A percentile compares a stretch with the other conserved stretches of the same genome.
These are phyloP conservation scores for Coniophora puteana DNA, from an alignment of 1,284 basidiomycete species.

Conservation along the genomic window DNA sequence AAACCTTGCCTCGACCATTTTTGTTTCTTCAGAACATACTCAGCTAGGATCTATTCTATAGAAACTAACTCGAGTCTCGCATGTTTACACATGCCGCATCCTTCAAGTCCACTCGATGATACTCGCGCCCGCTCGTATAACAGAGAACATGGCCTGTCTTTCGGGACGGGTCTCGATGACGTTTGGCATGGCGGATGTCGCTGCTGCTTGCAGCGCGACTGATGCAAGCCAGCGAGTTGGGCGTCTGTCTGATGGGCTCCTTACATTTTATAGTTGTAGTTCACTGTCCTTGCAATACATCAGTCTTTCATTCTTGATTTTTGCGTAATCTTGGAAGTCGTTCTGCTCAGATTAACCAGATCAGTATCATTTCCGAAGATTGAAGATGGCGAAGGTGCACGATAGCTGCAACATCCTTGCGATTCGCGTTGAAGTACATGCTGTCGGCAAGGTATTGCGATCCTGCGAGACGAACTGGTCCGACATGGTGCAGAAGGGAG, in stretches of 20 bases:
- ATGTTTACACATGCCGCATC: conserved; percentile 82
- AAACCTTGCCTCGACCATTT: conserved; percentile 10
- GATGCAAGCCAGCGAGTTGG: conserved; percentile 53
- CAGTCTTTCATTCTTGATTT: too few species aligned
- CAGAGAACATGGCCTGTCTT: conserved; percentile 64
- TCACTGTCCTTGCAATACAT: too few species aligned
- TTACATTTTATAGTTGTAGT: too few species aligned
- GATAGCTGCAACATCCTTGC: too few species aligned
- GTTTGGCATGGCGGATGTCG: conserved; percentile 49
- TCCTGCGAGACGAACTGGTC: too few species aligned
- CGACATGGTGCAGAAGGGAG: too few species aligned
- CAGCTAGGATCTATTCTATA: conserved; percentile 87
- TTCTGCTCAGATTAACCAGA: too few species aligned
- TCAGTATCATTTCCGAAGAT: too few species aligned
- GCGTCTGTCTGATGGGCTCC: conserved; percentile 76
- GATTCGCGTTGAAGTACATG: too few species aligned
- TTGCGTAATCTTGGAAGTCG: too few species aligned
- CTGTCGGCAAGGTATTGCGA: too few species aligned
- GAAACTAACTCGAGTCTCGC: conserved; percentile 87
- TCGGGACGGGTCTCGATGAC: conserved; percentile 59
- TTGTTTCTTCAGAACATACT: conserved; percentile 72
- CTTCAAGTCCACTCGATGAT: conserved; percentile 81
- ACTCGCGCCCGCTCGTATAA: conserved; percentile 65
- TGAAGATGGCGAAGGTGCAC: too few species aligned
- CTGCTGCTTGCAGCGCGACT: conserved; percentile 37